Conservation (phyloP, 179 eudicot species). For the Spinacia oleracea region DNA sequence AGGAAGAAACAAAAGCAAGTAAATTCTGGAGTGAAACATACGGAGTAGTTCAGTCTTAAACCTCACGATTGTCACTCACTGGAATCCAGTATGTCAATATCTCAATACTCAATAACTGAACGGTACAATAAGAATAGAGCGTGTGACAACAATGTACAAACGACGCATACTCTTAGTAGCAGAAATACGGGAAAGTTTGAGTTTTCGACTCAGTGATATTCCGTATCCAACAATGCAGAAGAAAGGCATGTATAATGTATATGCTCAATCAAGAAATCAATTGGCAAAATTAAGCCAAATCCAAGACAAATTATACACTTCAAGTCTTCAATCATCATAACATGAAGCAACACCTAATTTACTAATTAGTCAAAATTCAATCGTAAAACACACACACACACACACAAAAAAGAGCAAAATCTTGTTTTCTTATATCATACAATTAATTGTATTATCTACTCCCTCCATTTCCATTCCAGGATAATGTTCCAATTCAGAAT, state of each 20-base stretch:
- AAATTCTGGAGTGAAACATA: neutral
- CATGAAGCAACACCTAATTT: too few species aligned
- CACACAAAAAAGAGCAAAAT: too few species aligned
- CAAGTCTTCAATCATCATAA: too few species aligned
- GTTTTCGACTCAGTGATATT: too few species aligned
- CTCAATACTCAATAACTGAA: neutral
- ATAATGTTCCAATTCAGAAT: too few species aligned
- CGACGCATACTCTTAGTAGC: neutral
- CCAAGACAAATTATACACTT: too few species aligned
- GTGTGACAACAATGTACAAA: neutral
- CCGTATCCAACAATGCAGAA: neutral
- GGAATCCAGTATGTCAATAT: neutral
- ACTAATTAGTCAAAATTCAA: too few species aligned
- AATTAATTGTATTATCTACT: too few species aligned
- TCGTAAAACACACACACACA: too few species aligned
- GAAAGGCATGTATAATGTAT: neutral
- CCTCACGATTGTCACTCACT: neutral
- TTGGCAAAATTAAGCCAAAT: too few species aligned
- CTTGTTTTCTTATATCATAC: too few species aligned
- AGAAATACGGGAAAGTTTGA: neutral
- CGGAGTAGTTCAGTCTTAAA: neutral
- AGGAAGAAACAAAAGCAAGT: neutral
- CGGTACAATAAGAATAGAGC: neutral
- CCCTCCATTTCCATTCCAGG: too few species aligned
- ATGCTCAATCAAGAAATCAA: neutral